phyloP scores from a whole-genome alignment of 2,329 filamentous ascomycete genomes.

The Alternaria brassicae region DNA sequence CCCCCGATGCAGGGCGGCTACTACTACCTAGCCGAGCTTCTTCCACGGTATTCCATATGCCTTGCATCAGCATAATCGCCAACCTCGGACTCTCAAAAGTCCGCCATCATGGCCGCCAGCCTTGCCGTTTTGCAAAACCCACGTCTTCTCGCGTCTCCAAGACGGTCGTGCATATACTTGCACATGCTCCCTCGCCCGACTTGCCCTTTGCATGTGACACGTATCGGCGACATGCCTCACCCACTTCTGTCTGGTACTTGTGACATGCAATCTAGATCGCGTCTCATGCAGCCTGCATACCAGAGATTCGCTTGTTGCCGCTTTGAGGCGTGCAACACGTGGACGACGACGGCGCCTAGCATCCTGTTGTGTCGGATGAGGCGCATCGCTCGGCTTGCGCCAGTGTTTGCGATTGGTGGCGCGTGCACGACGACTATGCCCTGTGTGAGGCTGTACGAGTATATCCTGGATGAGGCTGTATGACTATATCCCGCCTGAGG shows the following conservation, averaged over 20 bases:
- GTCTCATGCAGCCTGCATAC: constrained; percentile 17
- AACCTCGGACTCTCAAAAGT: background rate
- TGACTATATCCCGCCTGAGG: too few species aligned
- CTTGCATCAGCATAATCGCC: constrained; percentile 1
- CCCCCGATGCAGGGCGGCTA: constrained; percentile 15
- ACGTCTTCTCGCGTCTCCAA: background rate
- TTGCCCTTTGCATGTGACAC: constrained; percentile 35
- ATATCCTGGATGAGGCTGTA: too few species aligned
- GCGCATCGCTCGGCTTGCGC: constrained; percentile 11
- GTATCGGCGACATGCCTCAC: constrained; percentile 22
- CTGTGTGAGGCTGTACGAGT: constrained; percentile 7
- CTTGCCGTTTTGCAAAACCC: background rate
- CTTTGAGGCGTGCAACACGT: constrained; percentile 29
- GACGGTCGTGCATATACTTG: background rate
- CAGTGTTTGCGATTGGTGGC: constrained; percentile 13
- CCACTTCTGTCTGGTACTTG: constrained; percentile 15
- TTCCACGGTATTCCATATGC: constrained; percentile 19
- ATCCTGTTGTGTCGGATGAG: constrained; percentile 10
- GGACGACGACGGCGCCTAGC: constrained; percentile 19
- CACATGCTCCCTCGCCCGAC: constrained; percentile 25
- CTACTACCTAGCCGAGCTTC: constrained; percentile 20
- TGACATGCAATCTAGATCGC: constrained; percentile 23
- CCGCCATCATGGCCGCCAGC: background rate
- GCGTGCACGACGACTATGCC: constrained; percentile 1
- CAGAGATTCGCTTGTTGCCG: constrained; percentile 16